Conservation (phyloP, 1,139 yeast species). For the Debaryomyces sp. region DNA sequence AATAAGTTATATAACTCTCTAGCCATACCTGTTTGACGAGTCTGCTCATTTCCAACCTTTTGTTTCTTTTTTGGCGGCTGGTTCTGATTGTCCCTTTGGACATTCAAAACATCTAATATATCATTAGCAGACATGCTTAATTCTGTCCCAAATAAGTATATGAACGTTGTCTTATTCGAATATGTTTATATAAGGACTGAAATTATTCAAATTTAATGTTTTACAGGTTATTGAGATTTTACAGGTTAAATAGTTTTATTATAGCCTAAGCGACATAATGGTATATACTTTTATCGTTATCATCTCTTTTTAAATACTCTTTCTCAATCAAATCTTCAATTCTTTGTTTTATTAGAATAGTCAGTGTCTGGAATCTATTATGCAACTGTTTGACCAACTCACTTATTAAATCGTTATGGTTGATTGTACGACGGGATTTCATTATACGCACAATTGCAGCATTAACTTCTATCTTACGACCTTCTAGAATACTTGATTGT, state of each 20-base stretch:
- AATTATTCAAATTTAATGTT: not conserved
- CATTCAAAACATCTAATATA: constrained; percentile 76
- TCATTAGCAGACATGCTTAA: constrained; percentile 55
- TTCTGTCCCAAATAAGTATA: not conserved
- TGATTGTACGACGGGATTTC: constrained; percentile 69
- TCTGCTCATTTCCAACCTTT: constrained; percentile 23
- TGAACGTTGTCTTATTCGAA: not conserved
- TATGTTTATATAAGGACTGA: not conserved
- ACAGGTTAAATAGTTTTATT: constrained; percentile 4
- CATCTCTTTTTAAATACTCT: constrained; percentile 80
- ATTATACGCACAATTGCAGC: constrained; percentile 89
- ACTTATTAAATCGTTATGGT: constrained; percentile 65
- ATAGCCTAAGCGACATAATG: constrained; percentile 63
- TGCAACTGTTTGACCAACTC: constrained; percentile 67
- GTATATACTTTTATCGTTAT: constrained; percentile 60
- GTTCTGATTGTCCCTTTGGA: constrained; percentile 46
- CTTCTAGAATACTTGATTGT: constrained; percentile 37
- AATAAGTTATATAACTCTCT: constrained; percentile 84
- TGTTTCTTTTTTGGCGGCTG: constrained; percentile 45
- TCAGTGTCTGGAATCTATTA: constrained; percentile 70
- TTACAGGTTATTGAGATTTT: constrained; percentile 1
- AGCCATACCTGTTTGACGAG: constrained; percentile 76
- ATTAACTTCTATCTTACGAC: constrained; percentile 65
- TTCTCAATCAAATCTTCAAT: constrained; percentile 81
- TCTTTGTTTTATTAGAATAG: constrained; percentile 68